phyloP scores from a whole-genome alignment of 2,329 filamentous ascomycete species.

The Aureobasidium uvarum region DNA sequence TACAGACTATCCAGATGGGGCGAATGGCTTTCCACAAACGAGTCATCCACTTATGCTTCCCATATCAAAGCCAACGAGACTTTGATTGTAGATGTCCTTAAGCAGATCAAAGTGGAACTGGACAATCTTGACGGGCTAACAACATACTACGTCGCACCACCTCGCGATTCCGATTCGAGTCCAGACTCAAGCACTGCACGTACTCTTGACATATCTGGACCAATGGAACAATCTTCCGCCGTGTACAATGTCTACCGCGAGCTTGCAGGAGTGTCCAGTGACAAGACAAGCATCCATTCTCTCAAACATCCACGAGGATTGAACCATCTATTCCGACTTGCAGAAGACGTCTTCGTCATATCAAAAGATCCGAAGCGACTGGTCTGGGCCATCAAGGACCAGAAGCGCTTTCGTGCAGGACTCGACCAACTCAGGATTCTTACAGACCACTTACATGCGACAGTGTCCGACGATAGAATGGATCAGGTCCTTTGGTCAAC shows the following conservation, averaged over 20 bases:
- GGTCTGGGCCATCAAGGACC: background rate
- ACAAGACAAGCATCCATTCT: background rate
- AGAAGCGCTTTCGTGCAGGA: background rate
- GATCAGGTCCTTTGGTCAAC: background rate
- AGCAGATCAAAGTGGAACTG: background rate
- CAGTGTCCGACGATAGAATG: background rate
- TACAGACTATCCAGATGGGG: background rate
- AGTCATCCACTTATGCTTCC: background rate
- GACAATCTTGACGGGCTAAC: background rate
- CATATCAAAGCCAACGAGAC: background rate
- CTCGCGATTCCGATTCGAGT: background rate
- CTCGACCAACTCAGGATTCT: background rate
- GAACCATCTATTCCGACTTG: background rate
- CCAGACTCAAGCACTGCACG: background rate
- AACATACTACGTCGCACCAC: background rate
- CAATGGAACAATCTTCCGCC: background rate
- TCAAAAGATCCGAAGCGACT: background rate
- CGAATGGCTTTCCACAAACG: background rate
- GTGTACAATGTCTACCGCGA: background rate
- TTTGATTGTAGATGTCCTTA: background rate
- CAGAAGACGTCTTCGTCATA: background rate
- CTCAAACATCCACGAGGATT: background rate
- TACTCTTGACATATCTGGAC: background rate
- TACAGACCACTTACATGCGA: background rate
- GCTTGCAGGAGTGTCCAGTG: background rate